Base-by-base conservation (phyloP, 441 rosid genomes). In the Isatis lusitanica region DNA sequence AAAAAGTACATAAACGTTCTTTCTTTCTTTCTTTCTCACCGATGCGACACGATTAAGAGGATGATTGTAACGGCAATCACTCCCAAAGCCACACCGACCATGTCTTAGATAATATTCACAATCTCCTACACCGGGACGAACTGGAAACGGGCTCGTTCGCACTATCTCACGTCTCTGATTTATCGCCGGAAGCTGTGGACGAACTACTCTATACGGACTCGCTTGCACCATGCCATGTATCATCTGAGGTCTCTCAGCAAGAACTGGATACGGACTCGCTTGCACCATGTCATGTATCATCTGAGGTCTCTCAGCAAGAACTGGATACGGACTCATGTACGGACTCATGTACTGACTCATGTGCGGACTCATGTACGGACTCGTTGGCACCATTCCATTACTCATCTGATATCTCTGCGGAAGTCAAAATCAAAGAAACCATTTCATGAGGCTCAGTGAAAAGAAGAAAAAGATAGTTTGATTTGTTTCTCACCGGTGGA, bases 61-160 rank as follows among this genome's bases (percentile, higher is more conserved):
- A 58, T 92, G 98, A 81, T 92, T 85, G 79, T 52, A 89, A n/a
- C 82, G 86, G 63, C 94, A 90, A 9, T 71, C 82, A 62, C 51
- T 82, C 58, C 93, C 91, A 70, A 77, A 81, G 31, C 84, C 80
- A 69, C 97, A 90, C 28, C 2, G 51, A 8, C 66, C 52, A 8
- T 38, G 42, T 2, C 5, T 1, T 43, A 24, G 18, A 42, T 62
- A 62, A 10, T 26, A 13, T 28, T 2, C 9, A n/a, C 66, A n/a
- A 9, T 42, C 11, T 61, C 5, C 2, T 40, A 6, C 57, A 17
- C 85, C 86, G 6, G 89, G 93, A 61, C 9, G 59, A 9, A 53
- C 2, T n/a, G 12, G 17, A 60, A 18, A 13, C 7, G 26, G n/a
- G 31, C 13, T 55, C 60, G 39, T 2, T 55, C 8, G 60, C 60